These are phyloP conservation scores for Choanephora cucurbitarum DNA, from an alignment of 371 early-diverging fungal genomes.

Conservation along the genomic window DNA sequence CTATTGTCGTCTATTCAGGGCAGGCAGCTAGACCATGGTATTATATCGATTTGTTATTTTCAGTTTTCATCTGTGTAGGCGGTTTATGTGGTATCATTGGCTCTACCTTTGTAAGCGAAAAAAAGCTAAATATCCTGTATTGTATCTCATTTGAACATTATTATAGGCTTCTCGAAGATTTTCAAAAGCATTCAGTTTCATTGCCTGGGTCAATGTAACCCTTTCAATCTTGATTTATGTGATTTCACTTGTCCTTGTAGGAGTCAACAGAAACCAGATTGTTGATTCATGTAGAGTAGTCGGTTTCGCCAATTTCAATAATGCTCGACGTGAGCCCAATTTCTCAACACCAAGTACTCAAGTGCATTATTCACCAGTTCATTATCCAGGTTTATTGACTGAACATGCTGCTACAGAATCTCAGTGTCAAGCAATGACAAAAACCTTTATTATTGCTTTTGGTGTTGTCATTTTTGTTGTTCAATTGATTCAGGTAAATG, in stretches of 20 bases:
- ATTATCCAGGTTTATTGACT: conserved; percentile 29
- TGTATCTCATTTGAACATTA: too few relatives aligned
- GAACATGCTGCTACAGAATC: conserved; percentile 18
- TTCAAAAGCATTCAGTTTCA: conserved; percentile 29
- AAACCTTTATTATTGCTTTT: conserved; percentile 17
- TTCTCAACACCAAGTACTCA: conserved; percentile 5
- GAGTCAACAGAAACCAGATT: conserved; percentile 11
- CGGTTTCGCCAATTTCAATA: conserved; percentile 26
- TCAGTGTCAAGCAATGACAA: conserved; percentile 13
- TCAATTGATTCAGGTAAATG: conserved; percentile 28
- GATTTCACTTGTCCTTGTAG: conserved; percentile 22
- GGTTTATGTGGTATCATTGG: conserved; percentile 31
- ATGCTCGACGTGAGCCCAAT: conserved; percentile 21
- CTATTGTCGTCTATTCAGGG: conserved; percentile 28
- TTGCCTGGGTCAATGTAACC: conserved; percentile 24
- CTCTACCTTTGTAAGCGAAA: conserved; percentile 20
- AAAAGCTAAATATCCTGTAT: too few relatives aligned
- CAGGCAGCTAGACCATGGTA: conserved; percentile 27
- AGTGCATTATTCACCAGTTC: conserved; percentile 25
- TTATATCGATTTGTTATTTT: conserved; percentile 25
- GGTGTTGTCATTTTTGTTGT: conserved; percentile 20
- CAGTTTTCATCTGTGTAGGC: conserved; percentile 25
- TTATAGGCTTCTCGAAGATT: conserved; percentile 27
- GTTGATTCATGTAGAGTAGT: conserved; percentile 25
- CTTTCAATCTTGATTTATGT: conserved; percentile 23